Evolutionary conservation across 306 rosid genomes (phyloP).

Genomic region (Vigna trinervia): DNA sequence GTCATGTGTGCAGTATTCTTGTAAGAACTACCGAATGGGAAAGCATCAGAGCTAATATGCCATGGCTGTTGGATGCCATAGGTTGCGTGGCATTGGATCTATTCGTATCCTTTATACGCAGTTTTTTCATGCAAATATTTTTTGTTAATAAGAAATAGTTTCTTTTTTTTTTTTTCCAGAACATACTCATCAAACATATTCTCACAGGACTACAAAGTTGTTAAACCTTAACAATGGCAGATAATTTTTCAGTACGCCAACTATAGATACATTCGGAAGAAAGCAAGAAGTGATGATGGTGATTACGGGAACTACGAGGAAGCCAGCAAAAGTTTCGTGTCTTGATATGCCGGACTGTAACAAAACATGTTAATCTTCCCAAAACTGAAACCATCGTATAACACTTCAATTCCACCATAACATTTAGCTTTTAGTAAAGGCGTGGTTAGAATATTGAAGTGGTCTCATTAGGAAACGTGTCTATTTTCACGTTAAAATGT

Average conservation of each 20-base stretch:
- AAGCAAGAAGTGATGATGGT: not conserved
- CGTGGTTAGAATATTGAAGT: not conserved
- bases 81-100: slow-evolving; percentile 86
- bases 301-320: slow-evolving; percentile 47
- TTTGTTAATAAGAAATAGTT: not conserved
- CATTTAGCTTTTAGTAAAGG: not conserved
- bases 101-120: slow-evolving; percentile 75
- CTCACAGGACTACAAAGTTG: slow-evolving; percentile 5
- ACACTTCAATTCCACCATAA: slow-evolving; percentile 5
- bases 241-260: slow-evolving; percentile 77
- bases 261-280: slow-evolving; percentile 49
- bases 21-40: slow-evolving; percentile 81
- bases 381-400: not conserved
- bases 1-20: slow-evolving; percentile 65
- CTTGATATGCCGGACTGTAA: slow-evolving; percentile 42
- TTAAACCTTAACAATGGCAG: slow-evolving; percentile 62
- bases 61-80: slow-evolving; percentile 93
- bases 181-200: not conserved
- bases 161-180: not conserved
- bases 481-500: not conserved
- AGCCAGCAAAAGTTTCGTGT: slow-evolving; percentile 43
- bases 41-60: slow-evolving; percentile 80
- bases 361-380: not conserved
- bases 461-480: not conserved
- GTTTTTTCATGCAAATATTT: not conserved